Conservation (phyloP, 2,329 filamentous ascomycete genomes). For the Arachnopeziza araneosa region DNA sequence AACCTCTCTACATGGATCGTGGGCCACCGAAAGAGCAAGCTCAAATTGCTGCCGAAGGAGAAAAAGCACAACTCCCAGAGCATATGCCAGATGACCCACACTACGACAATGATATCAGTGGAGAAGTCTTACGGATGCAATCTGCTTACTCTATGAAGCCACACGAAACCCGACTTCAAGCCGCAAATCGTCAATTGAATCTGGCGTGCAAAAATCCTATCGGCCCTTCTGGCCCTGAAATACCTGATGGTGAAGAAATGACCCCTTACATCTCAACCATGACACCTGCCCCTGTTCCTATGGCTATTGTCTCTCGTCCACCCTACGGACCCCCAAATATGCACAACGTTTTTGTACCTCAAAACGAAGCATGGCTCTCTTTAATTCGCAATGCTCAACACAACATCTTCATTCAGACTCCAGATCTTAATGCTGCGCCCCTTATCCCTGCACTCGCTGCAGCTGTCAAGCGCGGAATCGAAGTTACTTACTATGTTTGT, state of each 20-base stretch:
- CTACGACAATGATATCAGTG: constrained; percentile 56
- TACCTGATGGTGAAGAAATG: constrained; percentile 53
- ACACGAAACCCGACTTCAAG: constrained; percentile 49
- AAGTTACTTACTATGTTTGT: constrained; percentile 66
- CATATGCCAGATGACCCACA: constrained; percentile 55
- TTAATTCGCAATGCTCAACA: constrained; percentile 58
- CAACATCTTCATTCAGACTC: constrained; percentile 72
- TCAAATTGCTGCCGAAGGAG: background rate
- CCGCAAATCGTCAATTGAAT: constrained; percentile 62
- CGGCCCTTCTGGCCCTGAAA: constrained; percentile 29
- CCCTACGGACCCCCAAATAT: constrained; percentile 62
- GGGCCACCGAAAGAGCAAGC: constrained; percentile 13
- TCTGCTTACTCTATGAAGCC: constrained; percentile 43
- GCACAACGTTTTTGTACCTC: constrained; percentile 56
- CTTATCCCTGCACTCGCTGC: constrained; percentile 57
- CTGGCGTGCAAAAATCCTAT: constrained; percentile 36
- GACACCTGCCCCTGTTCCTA: constrained; percentile 54
- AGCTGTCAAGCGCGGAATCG: constrained; percentile 61
- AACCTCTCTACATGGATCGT: constrained; percentile 19
- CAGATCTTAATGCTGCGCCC: constrained; percentile 68
- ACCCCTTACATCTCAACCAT: constrained; percentile 58
- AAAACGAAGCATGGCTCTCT: constrained; percentile 71
- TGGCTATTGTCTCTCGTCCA: constrained; percentile 64
- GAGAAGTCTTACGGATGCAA: constrained; percentile 59
- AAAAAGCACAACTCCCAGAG: constrained; percentile 38